phyloP scores from a whole-genome alignment of 2,329 filamentous ascomycete species.

The Phoma sp. region DNA sequence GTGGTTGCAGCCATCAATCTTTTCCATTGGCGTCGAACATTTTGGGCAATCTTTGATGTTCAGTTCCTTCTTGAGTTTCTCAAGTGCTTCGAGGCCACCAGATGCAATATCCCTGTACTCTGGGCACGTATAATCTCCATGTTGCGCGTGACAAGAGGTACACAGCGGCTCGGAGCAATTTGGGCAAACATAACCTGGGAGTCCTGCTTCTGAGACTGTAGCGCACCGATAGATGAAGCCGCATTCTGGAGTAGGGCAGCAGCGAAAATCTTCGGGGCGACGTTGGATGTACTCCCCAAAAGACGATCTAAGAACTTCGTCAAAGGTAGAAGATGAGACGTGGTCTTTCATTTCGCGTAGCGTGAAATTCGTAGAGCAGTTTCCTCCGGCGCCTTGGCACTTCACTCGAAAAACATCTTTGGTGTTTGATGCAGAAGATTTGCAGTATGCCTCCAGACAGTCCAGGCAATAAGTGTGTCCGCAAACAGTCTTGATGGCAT shows the following conservation, averaged over 20 bases:
- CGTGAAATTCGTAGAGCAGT: constrained; percentile 5
- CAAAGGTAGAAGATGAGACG: constrained; percentile 15
- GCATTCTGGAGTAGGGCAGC: constrained; percentile 56
- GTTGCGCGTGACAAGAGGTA: constrained; percentile 28
- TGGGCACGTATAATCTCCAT: constrained; percentile 25
- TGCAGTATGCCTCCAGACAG: constrained; percentile 17
- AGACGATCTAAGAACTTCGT: constrained; percentile 12
- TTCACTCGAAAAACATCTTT: constrained; percentile 9
- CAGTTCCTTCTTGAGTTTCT: no score
- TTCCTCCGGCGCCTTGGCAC: constrained; percentile 15
- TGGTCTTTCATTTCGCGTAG: constrained; percentile 7
- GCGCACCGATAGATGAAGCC: constrained; percentile 50
- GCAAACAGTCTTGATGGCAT: constrained; percentile 7
- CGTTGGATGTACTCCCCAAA: constrained; percentile 16
- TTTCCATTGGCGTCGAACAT: no score
- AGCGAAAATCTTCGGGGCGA: constrained; percentile 32
- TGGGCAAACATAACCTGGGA: constrained; percentile 43
- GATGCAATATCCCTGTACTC: no score
- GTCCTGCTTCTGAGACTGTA: not conserved
- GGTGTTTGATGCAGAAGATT: constrained; percentile 15
- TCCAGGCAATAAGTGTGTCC: constrained; percentile 17
- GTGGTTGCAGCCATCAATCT: no score
- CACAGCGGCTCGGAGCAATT: constrained; percentile 40
- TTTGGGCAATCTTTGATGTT: no score
- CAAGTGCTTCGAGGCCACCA: no score